Percentiles rank a stretch among this genome's conserved stretches.
Evolutionary conservation across 1,139 yeast genomes (phyloP).

Genomic region (Magnusiomyces ingens): DNA sequence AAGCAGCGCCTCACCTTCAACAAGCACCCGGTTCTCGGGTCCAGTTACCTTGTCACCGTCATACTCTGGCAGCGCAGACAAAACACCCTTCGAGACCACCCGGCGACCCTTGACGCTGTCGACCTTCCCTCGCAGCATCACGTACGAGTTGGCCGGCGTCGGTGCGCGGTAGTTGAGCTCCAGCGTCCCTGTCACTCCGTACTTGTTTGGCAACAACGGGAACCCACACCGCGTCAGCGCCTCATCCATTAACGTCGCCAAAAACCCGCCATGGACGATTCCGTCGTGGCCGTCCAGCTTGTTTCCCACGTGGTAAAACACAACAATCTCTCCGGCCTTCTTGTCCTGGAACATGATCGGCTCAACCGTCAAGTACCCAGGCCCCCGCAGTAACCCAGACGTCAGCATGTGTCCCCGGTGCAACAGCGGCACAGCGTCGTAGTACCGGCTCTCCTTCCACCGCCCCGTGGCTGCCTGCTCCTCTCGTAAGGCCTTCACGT

Average conservation of each 20-base stretch:
- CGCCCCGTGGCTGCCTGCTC: slow-evolving; percentile 4
- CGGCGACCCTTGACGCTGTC: slow-evolving; percentile 13
- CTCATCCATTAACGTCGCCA: slow-evolving; percentile 16
- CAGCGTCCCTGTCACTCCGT: slow-evolving; percentile 15
- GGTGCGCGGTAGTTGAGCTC: slow-evolving; percentile 12
- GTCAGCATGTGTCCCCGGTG: slow-evolving; percentile 26
- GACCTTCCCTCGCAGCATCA: slow-evolving; percentile 5
- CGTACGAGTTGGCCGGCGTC: slow-evolving; percentile 8
- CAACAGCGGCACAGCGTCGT: slow-evolving; percentile 24
- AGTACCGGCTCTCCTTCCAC: slow-evolving; percentile 17
- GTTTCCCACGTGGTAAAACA: slow-evolving; percentile 11
- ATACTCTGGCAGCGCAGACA: slow-evolving; percentile 8
- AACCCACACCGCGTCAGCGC: slow-evolving; percentile 15
- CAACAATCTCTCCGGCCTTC: slow-evolving; percentile 11
- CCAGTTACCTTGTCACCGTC: not conserved
- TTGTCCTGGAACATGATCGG: slow-evolving; percentile 24
- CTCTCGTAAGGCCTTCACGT: slow-evolving; percentile 19
- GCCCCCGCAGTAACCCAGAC: slow-evolving; percentile 24
- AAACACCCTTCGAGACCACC: slow-evolving; percentile 9
- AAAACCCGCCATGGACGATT: slow-evolving; percentile 13
- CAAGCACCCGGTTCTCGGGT: slow-evolving; percentile 17
- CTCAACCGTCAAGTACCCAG: slow-evolving; percentile 25
- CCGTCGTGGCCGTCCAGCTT: slow-evolving; percentile 7
- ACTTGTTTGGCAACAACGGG: slow-evolving; percentile 14
- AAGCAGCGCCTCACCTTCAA: slow-evolving; percentile 22